Base-by-base conservation (phyloP, 2,329 filamentous ascomycete species). In the Alternaria consortialis region DNA sequence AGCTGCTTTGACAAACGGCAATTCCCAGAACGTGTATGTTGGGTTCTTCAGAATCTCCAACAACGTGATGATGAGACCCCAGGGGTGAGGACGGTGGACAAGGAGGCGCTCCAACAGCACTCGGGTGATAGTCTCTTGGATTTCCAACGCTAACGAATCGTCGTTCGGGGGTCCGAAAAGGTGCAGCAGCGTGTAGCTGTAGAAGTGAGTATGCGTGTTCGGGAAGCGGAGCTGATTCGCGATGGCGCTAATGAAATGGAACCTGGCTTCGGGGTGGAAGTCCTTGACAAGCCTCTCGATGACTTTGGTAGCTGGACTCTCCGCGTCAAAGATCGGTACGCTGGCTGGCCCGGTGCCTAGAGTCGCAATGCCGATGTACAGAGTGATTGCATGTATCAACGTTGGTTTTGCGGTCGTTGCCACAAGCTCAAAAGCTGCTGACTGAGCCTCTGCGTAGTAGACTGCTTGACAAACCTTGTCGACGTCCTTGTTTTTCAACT, bases 191-290 rank as follows among this genome's bases (percentile, higher is more conserved):
- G 91, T 87, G 72, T 93, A 92, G 75, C 90, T 94, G 81, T 97
- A 99, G 81, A 95, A 99, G 74, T 94, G 91, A 12, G 95, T 99
- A 74, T 96, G 89, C 50, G 89, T 89, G 74, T 93, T 97, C 11
- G 94, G 93, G 77, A 91, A 97, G 62, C 95, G 91, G 50, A 99
- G 86, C 80, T 98, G 94, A 78, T 98, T 97, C 58, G 92, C 87
- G 75, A 99, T 92, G 67, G 91, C 92, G 69, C 86, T 89, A 58
- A 98, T 80, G 60, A 99, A 84, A 76, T 92, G 91, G 81, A 97
- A 97, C 55, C 94, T 90, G 23, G 89, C 88, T 78, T 96, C 92
- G 0, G 91, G 87, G 39, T 86, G 84, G 39, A 96, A 83, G 63
- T 91, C 90, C 70, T 91, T 90, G 9, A 92, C 86, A 31, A 99